Evolutionary conservation across 129 eudicot species (phyloP), one percentile per base, ranked within the genome.

Genomic region (Flaveria brownii): DNA sequence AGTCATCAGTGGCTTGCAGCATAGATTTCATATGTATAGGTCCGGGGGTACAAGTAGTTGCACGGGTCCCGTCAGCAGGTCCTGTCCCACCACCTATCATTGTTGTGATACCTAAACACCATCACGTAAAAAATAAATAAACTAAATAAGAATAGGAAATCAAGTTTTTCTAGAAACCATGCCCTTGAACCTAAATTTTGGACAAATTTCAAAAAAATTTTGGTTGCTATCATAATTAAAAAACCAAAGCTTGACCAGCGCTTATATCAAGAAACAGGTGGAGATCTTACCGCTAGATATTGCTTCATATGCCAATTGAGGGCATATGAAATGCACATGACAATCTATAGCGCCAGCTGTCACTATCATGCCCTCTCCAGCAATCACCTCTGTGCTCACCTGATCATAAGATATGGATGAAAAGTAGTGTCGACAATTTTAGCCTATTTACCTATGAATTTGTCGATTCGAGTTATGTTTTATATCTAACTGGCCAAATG

Each of bases 31-130:
- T 94, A 66, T 94, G 99, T 45, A 71, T 64, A 54, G 96, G 88
- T 69, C 89, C 96, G 9, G 99, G 99, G 30, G 99, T 94, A 72
- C 97, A 91, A 66, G 99, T 91, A 71, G 99, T 94, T 57, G 99
- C 99, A 70, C 99, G 93, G 23, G 99, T 89, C 81, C 99, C 99
- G 12, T 82, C 72, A 70, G 99, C 87, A 70, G 99, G 99, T 68
- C 99, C 99, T 1, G 99, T 94, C 68, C 99, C 99, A 74, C 99
- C 99, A 81, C 99, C 99, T 56, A 94, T 89, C 77, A 94, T 9
- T n/a, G 99, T 94, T 30, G 99, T 94, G 84, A 94, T 80, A 36
- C 98, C 98, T 93, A 72, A 51, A 77, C 6, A 80, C 71, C 42
- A 46, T 41, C 12, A 81, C 51, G 54, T 20, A 55, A 52, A 65